Percentiles rank a stretch among this genome's conserved stretches.
Conservation (phyloP, 208 protist genomes). For the Crithidia mellificae region DNA sequence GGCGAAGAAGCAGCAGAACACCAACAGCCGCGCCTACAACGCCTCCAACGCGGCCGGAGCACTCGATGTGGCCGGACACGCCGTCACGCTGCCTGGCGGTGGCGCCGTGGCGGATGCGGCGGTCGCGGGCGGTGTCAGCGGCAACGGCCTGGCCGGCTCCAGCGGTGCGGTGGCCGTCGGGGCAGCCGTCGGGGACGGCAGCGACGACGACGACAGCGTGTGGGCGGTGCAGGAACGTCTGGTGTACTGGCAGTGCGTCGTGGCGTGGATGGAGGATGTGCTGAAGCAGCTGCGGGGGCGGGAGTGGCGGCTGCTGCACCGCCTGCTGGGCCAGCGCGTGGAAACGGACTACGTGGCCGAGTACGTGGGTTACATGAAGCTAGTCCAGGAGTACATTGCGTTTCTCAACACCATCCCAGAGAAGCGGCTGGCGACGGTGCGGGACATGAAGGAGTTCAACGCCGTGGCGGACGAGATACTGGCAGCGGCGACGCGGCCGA, state of each 20-base stretch:
- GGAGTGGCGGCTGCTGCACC: constrained; percentile 83
- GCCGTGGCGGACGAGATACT: constrained; percentile 47
- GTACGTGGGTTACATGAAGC: constrained; percentile 58
- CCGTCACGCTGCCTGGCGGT: neutral
- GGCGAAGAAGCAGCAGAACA: constrained; percentile 21
- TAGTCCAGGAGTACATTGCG: constrained; percentile 65
- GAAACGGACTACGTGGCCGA: constrained; percentile 75
- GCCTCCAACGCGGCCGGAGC: neutral
- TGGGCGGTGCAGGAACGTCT: constrained; percentile 59
- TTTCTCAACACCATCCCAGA: constrained; percentile 68
- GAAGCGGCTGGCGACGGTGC: constrained; percentile 42
- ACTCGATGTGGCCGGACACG: constrained; percentile 1
- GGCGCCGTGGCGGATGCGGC: neutral
- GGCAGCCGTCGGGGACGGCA: constrained; percentile 7
- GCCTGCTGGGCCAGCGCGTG: constrained; percentile 67
- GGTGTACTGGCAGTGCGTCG: constrained; percentile 70
- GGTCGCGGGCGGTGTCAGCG: neutral
- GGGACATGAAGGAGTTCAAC: constrained; percentile 29
- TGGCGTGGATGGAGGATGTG: constrained; percentile 74
- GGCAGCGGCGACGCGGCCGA: constrained; percentile 39
- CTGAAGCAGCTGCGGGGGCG: constrained; percentile 69
- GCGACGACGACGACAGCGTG: constrained; percentile 23
- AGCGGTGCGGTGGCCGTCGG: neutral
- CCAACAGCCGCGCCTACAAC: constrained; percentile 19
- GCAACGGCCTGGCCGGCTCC: neutral